Evolutionary conservation across 345 rosid genomes (phyloP).

Genomic region (Aurinia saxatilis): DNA sequence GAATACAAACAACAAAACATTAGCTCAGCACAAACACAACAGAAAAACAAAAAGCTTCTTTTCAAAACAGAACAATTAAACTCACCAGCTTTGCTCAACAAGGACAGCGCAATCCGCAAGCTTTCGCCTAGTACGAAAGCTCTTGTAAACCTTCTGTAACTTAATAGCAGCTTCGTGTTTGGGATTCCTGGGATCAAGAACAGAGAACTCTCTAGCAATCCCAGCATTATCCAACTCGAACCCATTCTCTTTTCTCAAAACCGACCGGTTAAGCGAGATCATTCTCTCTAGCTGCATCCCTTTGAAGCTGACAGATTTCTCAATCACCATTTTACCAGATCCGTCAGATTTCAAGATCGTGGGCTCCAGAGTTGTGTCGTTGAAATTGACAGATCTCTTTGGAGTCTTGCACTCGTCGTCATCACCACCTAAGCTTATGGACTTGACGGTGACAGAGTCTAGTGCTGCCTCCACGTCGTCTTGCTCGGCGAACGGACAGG

Average conservation of each 20-base stretch:
- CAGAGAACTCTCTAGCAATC: constrained; percentile 21
- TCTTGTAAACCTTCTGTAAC: constrained; percentile 86
- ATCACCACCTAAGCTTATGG: constrained; percentile 73
- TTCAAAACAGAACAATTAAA: background rate
- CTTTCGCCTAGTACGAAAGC: constrained; percentile 90
- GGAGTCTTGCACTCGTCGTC: constrained; percentile 49
- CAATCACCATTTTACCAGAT: constrained; percentile 71
- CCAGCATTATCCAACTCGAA: constrained; percentile 7
- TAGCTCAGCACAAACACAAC: constrained; percentile 13
- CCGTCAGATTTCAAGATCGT: constrained; percentile 52
- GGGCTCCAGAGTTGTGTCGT: constrained; percentile 42
- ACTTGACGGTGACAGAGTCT: constrained; percentile 68
- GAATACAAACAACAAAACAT: background rate
- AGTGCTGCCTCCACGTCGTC: constrained; percentile 51
- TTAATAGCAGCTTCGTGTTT: constrained; percentile 77
- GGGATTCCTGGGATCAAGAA: constrained; percentile 49
- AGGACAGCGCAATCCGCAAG: constrained; percentile 94
- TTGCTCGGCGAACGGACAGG: constrained; percentile 50
- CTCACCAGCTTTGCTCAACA: constrained; percentile 83
- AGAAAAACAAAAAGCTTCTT: background rate
- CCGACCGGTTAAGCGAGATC: constrained; percentile 36
- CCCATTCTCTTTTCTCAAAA: constrained; percentile 9
- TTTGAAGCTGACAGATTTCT: constrained; percentile 75
- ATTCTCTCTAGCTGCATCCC: constrained; percentile 44
- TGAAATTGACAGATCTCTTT: constrained; percentile 60